Evolutionary conservation across 1,139 yeast species (phyloP), one percentile per base, ranked within the genome.

Genomic region (Kluyveromyces sp.): DNA sequence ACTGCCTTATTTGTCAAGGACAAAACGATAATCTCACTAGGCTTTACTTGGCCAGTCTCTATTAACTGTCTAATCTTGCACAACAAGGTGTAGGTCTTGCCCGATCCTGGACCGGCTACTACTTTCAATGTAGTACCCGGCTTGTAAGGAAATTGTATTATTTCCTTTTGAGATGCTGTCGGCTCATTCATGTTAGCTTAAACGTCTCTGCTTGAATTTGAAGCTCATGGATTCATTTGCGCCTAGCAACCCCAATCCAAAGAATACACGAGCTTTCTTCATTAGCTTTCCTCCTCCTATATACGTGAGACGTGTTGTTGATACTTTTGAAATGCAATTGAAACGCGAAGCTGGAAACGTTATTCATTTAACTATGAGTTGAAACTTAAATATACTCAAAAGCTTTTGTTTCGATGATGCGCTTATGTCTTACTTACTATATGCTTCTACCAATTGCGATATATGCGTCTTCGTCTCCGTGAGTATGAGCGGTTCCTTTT

Each of bases 1-100:
- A 82, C 87, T 0, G 92, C 78, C 43, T 83, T 67, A 52, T 82
- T 83, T 0, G 94, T 82, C 74, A 83, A 71, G 3, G 88, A 78
- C 8, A 84, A 64, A 3, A 82, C 79, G 32, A 83, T 58, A 2
- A 84, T 73, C 41, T 78, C 77, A 7, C 66, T 61, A 0, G 89
- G 86, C 1, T 57, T 48, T 0, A 76, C 57, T 1, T 62, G 63
- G 3, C 66, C 64, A 4, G 64, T 48, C 3, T 58, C 51, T 1
- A 83, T 57, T 49, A 80, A 53, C 48, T 72, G 65, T 2, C 74
- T 75, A 0, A 82, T 68, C 47, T 86, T 68, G 35, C 71, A 65
- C 2, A 77, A 74, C 26, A 84, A 53, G 0, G 88, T 80, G 34
- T 68, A 66, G 0, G 94, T 83, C 54, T 84, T 84, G 1, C 94